These are phyloP conservation scores for Ottelia alismoides DNA, from an alignment of 106 monocot genomes.

Conservation along the genomic window DNA sequence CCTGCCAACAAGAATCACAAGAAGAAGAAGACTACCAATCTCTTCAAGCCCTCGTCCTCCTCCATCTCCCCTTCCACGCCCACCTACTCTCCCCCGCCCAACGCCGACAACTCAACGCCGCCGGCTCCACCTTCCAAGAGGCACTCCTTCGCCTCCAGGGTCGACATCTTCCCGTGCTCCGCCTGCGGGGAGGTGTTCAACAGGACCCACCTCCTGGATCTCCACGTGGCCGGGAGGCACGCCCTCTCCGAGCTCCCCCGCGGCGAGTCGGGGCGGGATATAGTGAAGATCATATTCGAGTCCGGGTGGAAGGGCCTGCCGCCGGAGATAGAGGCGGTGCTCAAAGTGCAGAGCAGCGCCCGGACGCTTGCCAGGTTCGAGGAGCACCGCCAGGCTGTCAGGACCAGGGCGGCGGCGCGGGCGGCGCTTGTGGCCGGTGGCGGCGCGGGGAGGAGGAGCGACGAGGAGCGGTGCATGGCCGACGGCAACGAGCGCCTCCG, in stretches of 20 bases:
- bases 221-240: constrained; percentile 32
- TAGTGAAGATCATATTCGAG: constrained; percentile 51
- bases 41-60: too few species aligned
- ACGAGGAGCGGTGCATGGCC: constrained; percentile 39
- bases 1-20: too few species aligned
- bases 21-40: too few species aligned
- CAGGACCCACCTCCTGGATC: constrained; percentile 28
- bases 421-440: too few species aligned
- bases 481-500: constrained; percentile 72
- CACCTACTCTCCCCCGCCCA: constrained; percentile 1
- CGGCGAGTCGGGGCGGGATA: constrained; percentile 45
- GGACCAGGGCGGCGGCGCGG: constrained; percentile 24
- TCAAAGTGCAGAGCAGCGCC: constrained; percentile 45
- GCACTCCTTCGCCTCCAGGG: constrained; percentile 21
- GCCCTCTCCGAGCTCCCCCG: constrained; percentile 37
- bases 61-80: too few species aligned
- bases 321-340: constrained; percentile 26
- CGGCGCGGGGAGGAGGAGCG: constrained; percentile 5
- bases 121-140: neutral
- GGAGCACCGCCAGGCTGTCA: constrained; percentile 48
- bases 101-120: neutral
- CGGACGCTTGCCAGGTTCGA: constrained; percentile 40
- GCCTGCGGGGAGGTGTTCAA: constrained; percentile 30
- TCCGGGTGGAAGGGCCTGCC: constrained; percentile 33
- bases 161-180: constrained; percentile 31